These are phyloP conservation scores for Pseudogymnoascus sp. DNA, from an alignment of 2,329 filamentous ascomycete genomes.

Conservation along the genomic window DNA sequence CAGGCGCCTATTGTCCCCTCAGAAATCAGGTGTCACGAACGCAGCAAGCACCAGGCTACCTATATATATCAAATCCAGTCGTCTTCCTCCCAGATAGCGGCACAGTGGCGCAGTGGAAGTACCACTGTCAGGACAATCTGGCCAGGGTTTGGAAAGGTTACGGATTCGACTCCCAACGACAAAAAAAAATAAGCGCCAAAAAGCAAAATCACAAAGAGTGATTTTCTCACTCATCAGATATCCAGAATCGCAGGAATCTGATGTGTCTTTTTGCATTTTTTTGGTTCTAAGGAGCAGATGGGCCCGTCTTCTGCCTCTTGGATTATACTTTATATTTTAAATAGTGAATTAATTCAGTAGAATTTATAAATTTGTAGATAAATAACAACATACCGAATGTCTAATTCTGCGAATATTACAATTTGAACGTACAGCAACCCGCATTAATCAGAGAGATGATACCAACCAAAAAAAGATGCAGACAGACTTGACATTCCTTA, in stretches of 20 bases:
- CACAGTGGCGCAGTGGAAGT: background rate
- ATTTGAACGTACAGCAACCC: background rate
- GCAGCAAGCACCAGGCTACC: background rate
- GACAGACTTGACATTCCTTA: background rate
- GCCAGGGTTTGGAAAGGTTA: slow-evolving; percentile 2
- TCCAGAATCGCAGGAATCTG: background rate
- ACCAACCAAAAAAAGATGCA: background rate
- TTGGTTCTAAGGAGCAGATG: background rate
- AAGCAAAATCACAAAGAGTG: slow-evolving; percentile 6
- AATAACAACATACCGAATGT: background rate
- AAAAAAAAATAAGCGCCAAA: background rate
- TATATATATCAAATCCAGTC: slow-evolving; percentile 8
- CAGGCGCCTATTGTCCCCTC: background rate
- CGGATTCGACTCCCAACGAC: background rate
- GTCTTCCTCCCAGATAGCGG: slow-evolving; percentile 10
- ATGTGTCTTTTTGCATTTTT: background rate
- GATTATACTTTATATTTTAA: background rate
- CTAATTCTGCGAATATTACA: background rate
- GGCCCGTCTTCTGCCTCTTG: background rate
- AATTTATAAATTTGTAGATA: background rate
- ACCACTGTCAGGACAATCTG: slow-evolving; percentile 5
- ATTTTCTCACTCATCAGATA: slow-evolving; percentile 10
- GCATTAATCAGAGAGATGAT: background rate
- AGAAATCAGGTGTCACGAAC: background rate
- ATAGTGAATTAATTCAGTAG: background rate